These are phyloP conservation scores for Ceratocystis cubensis DNA, from an alignment of 2,329 filamentous ascomycete genomes.

Conservation along the genomic window DNA sequence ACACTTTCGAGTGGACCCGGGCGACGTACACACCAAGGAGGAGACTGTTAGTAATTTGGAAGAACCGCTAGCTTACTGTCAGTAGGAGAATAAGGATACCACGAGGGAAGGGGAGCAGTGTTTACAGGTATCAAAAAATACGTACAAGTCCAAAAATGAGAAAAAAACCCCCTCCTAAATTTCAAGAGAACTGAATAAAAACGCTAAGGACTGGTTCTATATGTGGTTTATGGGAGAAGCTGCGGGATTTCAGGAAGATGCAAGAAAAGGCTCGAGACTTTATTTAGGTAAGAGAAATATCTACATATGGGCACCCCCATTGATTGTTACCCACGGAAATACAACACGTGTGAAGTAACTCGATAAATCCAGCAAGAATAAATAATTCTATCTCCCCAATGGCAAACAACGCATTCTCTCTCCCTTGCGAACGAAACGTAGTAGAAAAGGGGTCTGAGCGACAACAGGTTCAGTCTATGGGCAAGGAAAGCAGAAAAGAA, in stretches of 20 bases:
- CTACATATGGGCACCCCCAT: not conserved
- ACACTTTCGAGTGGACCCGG: not conserved
- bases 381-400: too few species aligned
- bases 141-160: not conserved
- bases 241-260: not conserved
- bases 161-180: not conserved
- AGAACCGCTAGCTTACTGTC: not conserved
- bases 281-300: not conserved
- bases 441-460: too few species aligned
- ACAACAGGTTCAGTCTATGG: too few species aligned
- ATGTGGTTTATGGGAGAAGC: not conserved
- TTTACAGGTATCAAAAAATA: not conserved
- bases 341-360: too few species aligned
- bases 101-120: not conserved
- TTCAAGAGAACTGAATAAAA: not conserved
- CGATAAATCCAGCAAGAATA: too few species aligned
- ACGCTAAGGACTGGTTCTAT: not conserved
- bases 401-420: too few species aligned
- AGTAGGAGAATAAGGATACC: not conserved
- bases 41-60: not conserved
- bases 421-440: too few species aligned
- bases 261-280: not conserved
- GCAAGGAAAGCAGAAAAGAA: not conserved
- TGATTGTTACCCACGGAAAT: too few species aligned
- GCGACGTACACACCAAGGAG: conserved; percentile 1